Evolutionary conservation across 192 early-diverging fungal genomes (phyloP).

Genomic region (Backusella australiensis): DNA sequence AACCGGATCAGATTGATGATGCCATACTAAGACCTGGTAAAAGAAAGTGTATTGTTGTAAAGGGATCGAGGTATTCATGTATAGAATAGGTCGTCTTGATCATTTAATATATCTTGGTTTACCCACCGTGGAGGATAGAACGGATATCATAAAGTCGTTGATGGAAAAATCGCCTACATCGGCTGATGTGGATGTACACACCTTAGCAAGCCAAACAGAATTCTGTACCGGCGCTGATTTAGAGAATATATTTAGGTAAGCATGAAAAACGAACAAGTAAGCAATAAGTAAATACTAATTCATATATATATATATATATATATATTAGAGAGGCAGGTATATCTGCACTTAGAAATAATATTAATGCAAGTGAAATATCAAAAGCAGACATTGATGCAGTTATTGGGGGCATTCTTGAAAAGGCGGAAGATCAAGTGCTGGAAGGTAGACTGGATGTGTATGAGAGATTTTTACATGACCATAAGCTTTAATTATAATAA

Average conservation of each 20-base stretch:
- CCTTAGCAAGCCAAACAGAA: slow-evolving; percentile 57
- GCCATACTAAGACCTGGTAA: slow-evolving; percentile 72
- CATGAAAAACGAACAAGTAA: not conserved
- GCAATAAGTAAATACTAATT: not conserved
- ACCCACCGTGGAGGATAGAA: slow-evolving; percentile 56
- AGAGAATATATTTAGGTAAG: slow-evolving; percentile 55
- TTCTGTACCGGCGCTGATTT: slow-evolving; percentile 81
- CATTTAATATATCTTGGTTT: slow-evolving; percentile 72
- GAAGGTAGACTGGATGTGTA: slow-evolving; percentile 10
- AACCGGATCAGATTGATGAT: slow-evolving; percentile 85
- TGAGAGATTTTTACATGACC: slow-evolving; percentile 24
- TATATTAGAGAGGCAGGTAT: slow-evolving; percentile 26
- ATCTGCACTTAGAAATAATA: slow-evolving; percentile 20
- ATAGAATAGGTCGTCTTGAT: slow-evolving; percentile 74
- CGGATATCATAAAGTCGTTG: slow-evolving; percentile 67
- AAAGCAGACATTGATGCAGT: slow-evolving; percentile 7
- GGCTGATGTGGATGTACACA: slow-evolving; percentile 42
- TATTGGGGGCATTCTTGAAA: not conserved
- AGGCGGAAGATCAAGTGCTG: slow-evolving; percentile 16
- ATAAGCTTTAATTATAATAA: slow-evolving; percentile 6
- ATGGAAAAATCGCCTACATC: slow-evolving; percentile 58
- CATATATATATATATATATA: not conserved
- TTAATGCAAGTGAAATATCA: not conserved
- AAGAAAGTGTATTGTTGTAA: no score
- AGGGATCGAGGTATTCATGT: no score